Base-by-base conservation (phyloP, 148 eudicot genomes). In the Chenopodium berlandieri region DNA sequence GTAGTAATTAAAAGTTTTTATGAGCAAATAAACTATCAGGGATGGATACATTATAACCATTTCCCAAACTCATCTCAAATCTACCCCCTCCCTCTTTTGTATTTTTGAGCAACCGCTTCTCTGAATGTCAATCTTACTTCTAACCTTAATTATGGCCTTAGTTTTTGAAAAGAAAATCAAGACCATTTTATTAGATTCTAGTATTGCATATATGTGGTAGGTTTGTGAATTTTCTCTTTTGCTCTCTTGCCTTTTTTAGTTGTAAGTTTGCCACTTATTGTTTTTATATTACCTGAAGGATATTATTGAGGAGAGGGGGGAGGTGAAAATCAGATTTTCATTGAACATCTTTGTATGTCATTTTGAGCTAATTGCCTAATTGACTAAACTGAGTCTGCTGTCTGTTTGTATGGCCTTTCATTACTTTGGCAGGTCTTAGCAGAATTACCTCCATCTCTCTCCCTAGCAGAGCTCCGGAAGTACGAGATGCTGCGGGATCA, bases 381-480 rank as follows among this genome's bases (percentile, higher is more conserved):
- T 40, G 4, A 25, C 52, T 50, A 47, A 63, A 74, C 9, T 31
- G 22, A 72, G 2, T 27, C 30, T 46, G 44, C 22, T 66, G 25
- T 70, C 48, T 58, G 44, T 46, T 58, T 77, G 76, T 71, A 13
- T 62, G 72, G 12, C 8, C 66, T 64, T 7, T 75, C 34, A 30
- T 71, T 34, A n/a, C 37, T 25, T 75, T 80, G 89, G 87, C 89
- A 95, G 98, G 97, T 92, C 23, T 79, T 95, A 40, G 92, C 81
- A 86, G 98, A 95, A 78, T 85, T 95, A 50, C 87, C 91, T 66
- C 98, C 98, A 31, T 95, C 98, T 22, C 92, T 95, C 58, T 95
- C 98, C 73, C 80, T 93, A 76, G 88, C 93, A 9, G 98, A 95
- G 85, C 94, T 95, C 40, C 88, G 80, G 75, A 95, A 93, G 84